Percentiles rank a stretch among this genome's conserved stretches.
Conservation (phyloP, 2,329 filamentous ascomycete species). For the Fusarium sacchari region DNA sequence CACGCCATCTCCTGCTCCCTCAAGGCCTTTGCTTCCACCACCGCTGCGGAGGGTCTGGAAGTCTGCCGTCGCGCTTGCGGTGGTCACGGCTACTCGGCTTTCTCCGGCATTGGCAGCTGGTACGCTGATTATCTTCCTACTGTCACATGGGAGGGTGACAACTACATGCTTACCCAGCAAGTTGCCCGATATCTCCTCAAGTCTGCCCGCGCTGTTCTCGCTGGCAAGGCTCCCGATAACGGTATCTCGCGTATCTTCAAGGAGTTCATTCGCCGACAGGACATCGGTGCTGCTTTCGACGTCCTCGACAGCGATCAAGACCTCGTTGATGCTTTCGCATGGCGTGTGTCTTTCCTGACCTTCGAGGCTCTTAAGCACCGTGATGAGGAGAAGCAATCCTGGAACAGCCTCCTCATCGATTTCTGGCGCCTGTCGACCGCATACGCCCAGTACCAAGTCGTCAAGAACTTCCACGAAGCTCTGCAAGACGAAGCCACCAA, state of each 20-base stretch:
- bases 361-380: conserved; percentile 80
- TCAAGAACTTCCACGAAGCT: conserved; percentile 74
- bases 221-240: conserved; percentile 60
- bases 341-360: conserved; percentile 78
- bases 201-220: conserved; percentile 75
- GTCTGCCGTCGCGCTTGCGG: conserved; percentile 79
- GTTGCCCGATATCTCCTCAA: conserved; percentile 81
- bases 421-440: conserved; percentile 81
- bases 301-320: conserved; percentile 76
- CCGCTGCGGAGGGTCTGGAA: conserved; percentile 78
- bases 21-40: conserved; percentile 77
- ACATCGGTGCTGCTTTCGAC: conserved; percentile 79
- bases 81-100: conserved; percentile 79
- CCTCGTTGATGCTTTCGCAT: conserved; percentile 78
- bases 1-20: conserved; percentile 81
- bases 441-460: conserved; percentile 79
- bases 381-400: conserved; percentile 78
- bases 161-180: conserved; percentile 85
- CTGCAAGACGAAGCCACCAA: conserved; percentile 57
- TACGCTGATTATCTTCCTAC: conserved; percentile 80
- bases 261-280: conserved; percentile 70
- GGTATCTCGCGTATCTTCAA: conserved; percentile 65
- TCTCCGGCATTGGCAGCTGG: conserved; percentile 79
- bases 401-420: conserved; percentile 81
- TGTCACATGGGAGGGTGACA: conserved; percentile 80